Evolutionary conservation across 495 filamentous ascomycete genomes (phyloP), one percentile per base, ranked within the genome.

Genomic region (Aspergillus panamensis): DNA sequence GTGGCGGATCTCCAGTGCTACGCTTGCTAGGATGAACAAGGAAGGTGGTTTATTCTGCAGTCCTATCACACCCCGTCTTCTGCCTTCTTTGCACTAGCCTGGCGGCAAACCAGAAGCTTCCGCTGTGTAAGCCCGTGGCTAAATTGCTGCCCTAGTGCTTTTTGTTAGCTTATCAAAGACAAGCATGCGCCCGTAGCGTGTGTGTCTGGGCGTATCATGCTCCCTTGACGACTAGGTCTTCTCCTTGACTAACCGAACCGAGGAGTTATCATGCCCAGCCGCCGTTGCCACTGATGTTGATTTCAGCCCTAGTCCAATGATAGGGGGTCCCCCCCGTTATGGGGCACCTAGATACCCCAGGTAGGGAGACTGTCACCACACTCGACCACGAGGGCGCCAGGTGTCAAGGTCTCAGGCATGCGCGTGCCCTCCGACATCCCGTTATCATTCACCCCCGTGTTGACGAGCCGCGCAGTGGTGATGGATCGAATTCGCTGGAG

Each of bases 181-280:
- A 49, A 49, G 47, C 47, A 49, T 45, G 19, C 19, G 42, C 19
- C 42, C 16, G n/a, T 49, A 31, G 13, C 12, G 20, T 29, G 10
- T 48, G 10, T 48, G 6, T 25, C 45, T 3, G 9, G 2, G 2
- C 10, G 5, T 30, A n/a, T 12, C 19, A 16, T 21, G 3, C 43
- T 47, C 43, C n/a, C 8, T 47, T 12, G 12, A 8, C 17, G n/a
- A n/a, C n/a, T n/a, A n/a, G n/a, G 20, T 6, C 4, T 21, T 14
- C 45, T 29, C 20, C 45, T 48, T 31, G 45, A 48, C 14, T 48
- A 48, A 14, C 45, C 45, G 45, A 48, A 31, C 45, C 45, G 19
- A 14, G n/a, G 45, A 48, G 8, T 48, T 48, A 48, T 48, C 45
- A 29, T 8, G 25, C 20, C 20, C 9, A 48, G 8, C 19, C 3